Conservation (phyloP, 352 stramenopile species). For the Phytophthora vignae region DNA sequence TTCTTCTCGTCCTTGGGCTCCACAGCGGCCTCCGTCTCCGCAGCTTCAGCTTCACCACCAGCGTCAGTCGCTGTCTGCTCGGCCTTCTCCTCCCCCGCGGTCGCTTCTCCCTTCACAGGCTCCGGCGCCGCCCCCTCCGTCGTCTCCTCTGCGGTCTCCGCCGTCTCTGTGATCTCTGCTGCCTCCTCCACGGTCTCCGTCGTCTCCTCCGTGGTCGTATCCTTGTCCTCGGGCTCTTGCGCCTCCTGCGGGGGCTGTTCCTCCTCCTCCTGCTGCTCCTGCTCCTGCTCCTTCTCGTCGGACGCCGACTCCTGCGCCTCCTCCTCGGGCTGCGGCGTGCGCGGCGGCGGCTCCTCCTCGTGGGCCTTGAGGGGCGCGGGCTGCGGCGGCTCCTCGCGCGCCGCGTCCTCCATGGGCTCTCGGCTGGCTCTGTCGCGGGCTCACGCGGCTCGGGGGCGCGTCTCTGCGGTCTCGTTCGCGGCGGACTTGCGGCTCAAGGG, state of each 20-base stretch:
- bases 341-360: neutral
- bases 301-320: neutral
- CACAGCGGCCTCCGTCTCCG: too few species aligned
- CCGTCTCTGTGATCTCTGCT: neutral
- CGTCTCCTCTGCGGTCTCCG: neutral
- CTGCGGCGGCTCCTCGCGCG: conserved; percentile 19
- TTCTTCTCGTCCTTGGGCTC: conserved; percentile 9
- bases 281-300: conserved; percentile 2
- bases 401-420: conserved; percentile 27
- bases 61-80: neutral
- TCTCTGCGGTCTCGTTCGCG: neutral
- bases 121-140: neutral
- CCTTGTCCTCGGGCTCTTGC: too few species aligned
- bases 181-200: neutral
- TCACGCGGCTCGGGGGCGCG: neutral
- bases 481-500: neutral
- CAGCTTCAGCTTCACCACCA: too few species aligned
- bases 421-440: conserved; percentile 5
- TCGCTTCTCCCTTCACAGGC: neutral
- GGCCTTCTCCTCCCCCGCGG: conserved; percentile 2
- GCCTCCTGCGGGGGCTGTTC: too few species aligned
- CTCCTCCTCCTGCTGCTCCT: neutral
- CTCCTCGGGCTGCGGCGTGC: conserved; percentile 3
- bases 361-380: conserved; percentile 6
- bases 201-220: too few species aligned